Evolutionary conservation across 2,329 filamentous ascomycete species (phyloP), one percentile per base, ranked within the genome.

Genomic region (Thielaviopsis punctulata): DNA sequence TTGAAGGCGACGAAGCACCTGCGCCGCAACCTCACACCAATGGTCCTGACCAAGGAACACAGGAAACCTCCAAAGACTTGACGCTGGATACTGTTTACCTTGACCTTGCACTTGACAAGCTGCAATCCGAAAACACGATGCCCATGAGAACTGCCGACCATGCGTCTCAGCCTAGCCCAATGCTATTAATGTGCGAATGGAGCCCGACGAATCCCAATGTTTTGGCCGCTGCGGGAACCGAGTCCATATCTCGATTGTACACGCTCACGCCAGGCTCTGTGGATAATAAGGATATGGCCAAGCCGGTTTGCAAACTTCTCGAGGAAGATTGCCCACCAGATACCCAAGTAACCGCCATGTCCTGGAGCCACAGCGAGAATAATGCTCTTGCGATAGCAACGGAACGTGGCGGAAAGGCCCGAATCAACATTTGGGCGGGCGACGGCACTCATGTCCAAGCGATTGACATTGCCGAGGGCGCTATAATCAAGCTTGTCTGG

Each of bases 201-300:
- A 80, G 76, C 70, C 79, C 79, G 59, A 71, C 64, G 65, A 73
- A 82, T 69, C 74, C 78, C 64, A 76, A 73, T 55, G 69, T 79
- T 66, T 71, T 82, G 71, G 79, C 77, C 65, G 77, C 77, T 71
- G 77, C 76, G 69, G 79, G 79, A 61, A 81, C 77, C 64, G 79
- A 82, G 70, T 76, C 78, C 67, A 76, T 82, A 76, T 79, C 78
- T 70, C 77, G 78, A 58, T 72, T 82, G 67, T 82, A 79, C 78
- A 80, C 75, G 57, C 65, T 82, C 59, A 73, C 74, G 64, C 73
- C 73, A 72, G 69, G 69, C 62, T 66, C 70, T 60, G 67, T n/a
- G n/a, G n/a, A n/a, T n/a, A n/a, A 68, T 59, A 30, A 45, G 15
- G 43, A 49, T 8, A 51, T 48, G 56, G 64, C 65, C 56, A 68